A percentile compares a stretch with the other conserved stretches of the same genome.
Evolutionary conservation across 208 protist genomes (phyloP).

Genomic region (Lotmaria passim): DNA sequence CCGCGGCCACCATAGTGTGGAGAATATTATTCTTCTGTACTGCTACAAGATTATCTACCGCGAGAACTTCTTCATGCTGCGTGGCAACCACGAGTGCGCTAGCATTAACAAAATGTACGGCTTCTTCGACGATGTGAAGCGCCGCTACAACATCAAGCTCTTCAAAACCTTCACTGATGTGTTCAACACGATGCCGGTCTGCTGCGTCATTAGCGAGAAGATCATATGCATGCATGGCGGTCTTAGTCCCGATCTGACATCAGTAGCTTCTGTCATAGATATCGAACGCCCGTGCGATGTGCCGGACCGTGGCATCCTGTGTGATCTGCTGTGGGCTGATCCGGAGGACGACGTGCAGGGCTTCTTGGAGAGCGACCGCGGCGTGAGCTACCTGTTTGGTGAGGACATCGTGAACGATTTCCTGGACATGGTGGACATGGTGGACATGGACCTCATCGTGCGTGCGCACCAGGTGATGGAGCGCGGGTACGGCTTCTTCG

Average conservation of each 20-base stretch:
- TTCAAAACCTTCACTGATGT: slow-evolving; percentile 99
- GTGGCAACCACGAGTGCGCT: slow-evolving; percentile 99
- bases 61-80: slow-evolving; percentile 98
- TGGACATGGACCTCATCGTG: slow-evolving; percentile 99
- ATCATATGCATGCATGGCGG: slow-evolving; percentile 99
- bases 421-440: slow-evolving; percentile 97
- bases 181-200: slow-evolving; percentile 99
- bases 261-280: slow-evolving; percentile 93
- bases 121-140: slow-evolving; percentile 98
- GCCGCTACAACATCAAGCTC: slow-evolving; percentile 95
- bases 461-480: slow-evolving; percentile 99
- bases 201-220: slow-evolving; percentile 98
- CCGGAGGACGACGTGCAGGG: slow-evolving; percentile 93
- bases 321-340: slow-evolving; percentile 99
- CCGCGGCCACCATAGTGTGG: slow-evolving; percentile 96
- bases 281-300: slow-evolving; percentile 98
- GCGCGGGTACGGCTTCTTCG: slow-evolving; percentile 99
- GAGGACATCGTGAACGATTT: slow-evolving; percentile 98
- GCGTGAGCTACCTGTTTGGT: slow-evolving; percentile 99
- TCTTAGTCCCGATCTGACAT: slow-evolving; percentile 96
- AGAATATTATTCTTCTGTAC: slow-evolving; percentile 92
- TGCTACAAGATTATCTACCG: slow-evolving; percentile 97
- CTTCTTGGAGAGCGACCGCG: slow-evolving; percentile 98
- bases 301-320: slow-evolving; percentile 99
- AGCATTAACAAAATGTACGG: slow-evolving; percentile 99